A percentile compares a stretch with the other conserved stretches of the same genome.
phyloP scores from a whole-genome alignment of 805 yeast species.

The Cyberlindnera petersonii region DNA sequence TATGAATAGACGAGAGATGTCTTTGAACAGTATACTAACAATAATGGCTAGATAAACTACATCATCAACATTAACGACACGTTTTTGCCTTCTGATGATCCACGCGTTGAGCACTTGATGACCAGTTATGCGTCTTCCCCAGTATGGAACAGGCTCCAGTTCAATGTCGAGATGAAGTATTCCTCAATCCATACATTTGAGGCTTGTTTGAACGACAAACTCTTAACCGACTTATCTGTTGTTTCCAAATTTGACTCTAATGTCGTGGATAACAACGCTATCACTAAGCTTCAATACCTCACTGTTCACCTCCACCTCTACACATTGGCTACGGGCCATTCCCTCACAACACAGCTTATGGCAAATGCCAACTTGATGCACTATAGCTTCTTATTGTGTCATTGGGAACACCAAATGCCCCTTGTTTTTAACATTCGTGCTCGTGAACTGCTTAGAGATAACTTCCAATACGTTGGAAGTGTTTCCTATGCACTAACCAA shows the following conservation, averaged over 20 bases:
- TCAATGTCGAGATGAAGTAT: conserved; percentile 6
- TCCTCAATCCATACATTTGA: conserved; percentile 14
- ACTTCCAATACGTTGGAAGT: conserved; percentile 25
- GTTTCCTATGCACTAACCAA: conserved; percentile 27
- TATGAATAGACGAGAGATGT: no score
- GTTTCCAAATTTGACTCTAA: conserved; percentile 8
- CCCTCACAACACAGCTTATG: neutral
- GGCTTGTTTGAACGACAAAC: conserved; percentile 6
- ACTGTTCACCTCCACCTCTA: conserved; percentile 11
- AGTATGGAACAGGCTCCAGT: conserved; percentile 9
- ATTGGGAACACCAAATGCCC: conserved; percentile 34
- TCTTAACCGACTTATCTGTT: conserved; percentile 10
- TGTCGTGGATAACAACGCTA: conserved; percentile 4
- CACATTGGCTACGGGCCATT: conserved; percentile 6
- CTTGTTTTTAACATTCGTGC: conserved; percentile 29
- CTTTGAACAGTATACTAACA: no score
- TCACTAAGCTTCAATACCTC: conserved; percentile 4
- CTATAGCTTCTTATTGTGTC: conserved; percentile 9
- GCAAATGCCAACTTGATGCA: conserved; percentile 12
- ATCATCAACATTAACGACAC: conserved; percentile 12
- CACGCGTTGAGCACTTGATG: conserved; percentile 10
- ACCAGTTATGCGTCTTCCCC: neutral
- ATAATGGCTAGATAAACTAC: conserved; percentile 10
- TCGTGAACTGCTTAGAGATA: conserved; percentile 22
- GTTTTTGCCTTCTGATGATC: conserved; percentile 11